Evolutionary conservation across 208 protist species (phyloP).

Genomic region (Tritrichomonas musculus): DNA sequence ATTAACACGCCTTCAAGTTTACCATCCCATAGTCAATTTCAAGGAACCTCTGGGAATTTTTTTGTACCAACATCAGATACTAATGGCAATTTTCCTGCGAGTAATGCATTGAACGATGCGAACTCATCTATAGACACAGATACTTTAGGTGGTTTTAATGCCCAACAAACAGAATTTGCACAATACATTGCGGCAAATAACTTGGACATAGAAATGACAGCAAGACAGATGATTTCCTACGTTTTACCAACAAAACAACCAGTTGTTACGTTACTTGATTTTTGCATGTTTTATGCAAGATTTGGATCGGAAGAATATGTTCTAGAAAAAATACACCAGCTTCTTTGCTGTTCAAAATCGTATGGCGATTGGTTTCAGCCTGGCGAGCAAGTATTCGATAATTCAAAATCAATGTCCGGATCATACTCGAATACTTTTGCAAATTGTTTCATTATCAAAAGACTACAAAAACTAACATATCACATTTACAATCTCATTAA

Average conservation of each 20-base stretch:
- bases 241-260: not conserved
- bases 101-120: too few species aligned
- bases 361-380: not conserved
- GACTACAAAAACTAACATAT: not conserved
- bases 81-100: too few species aligned
- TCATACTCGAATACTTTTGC: slow-evolving; percentile 25
- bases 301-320: not conserved
- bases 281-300: not conserved
- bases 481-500: not conserved
- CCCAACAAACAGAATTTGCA: not conserved
- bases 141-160: too few species aligned
- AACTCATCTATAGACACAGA: too few species aligned
- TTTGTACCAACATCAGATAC: too few species aligned
- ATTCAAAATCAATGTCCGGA: not conserved
- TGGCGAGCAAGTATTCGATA: not conserved
- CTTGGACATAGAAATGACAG: not conserved
- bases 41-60: too few species aligned
- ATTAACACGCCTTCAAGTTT: not conserved
- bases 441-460: slow-evolving; percentile 15
- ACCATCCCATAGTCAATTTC: too few species aligned
- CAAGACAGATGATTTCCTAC: not conserved
- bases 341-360: not conserved
- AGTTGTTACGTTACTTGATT: not conserved
- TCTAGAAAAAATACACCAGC: slow-evolving; percentile 13
- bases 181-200: not conserved